Conservation (phyloP, 176 grass and related monocot genomes). For the Oryza officinalis region DNA sequence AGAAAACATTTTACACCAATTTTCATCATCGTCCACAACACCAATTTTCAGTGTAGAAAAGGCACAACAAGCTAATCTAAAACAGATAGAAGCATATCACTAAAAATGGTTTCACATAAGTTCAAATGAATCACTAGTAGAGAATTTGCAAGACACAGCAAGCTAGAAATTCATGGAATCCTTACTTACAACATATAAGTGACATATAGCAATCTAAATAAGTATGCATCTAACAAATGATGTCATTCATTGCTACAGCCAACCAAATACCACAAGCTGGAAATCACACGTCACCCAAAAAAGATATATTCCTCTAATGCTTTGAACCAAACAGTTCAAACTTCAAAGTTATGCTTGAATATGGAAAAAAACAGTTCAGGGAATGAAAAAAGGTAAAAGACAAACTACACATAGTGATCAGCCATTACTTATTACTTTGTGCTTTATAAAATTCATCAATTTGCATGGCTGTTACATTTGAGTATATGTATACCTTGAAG, state of each 20-base stretch:
- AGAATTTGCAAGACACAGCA: background rate
- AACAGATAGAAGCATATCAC: background rate
- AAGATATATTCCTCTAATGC: background rate
- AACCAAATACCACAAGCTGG: background rate
- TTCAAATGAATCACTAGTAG: background rate
- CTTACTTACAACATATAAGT: background rate
- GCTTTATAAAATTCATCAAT: constrained; percentile 24
- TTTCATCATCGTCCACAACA: background rate
- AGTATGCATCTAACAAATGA: constrained; percentile 17
- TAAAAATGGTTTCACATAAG: constrained; percentile 1
- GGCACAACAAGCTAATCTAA: constrained; percentile 3
- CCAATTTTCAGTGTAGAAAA: background rate
- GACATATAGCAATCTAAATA: background rate
- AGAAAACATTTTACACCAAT: background rate
- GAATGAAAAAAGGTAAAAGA: constrained; percentile 2
- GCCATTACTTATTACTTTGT: background rate
- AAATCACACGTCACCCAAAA: background rate
- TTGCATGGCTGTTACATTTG: background rate
- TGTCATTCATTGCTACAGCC: background rate
- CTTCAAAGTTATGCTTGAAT: background rate
- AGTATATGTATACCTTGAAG: constrained; percentile 49
- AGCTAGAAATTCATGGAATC: background rate
- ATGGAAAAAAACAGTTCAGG: constrained; percentile 6
- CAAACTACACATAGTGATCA: constrained; percentile 12
- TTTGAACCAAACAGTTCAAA: background rate